Base-by-base conservation (phyloP, 768 basidiomycete genomes). In the Lactarius psammicola region DNA sequence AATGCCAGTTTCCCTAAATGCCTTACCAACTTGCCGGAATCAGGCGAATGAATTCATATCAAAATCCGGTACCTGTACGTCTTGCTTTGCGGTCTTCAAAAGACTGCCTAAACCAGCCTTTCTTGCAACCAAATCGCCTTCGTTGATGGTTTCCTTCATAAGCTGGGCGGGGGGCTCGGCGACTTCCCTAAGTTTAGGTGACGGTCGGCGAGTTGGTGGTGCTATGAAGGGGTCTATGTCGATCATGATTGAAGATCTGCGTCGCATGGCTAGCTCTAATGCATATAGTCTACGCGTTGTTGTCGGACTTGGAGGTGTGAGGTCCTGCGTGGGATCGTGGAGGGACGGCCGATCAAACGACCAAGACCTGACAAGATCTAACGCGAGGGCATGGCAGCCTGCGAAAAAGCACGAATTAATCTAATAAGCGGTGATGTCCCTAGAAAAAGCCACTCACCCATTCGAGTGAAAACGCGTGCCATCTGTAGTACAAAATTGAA, bases 401-500 rank as follows among this genome's bases (percentile, higher is more conserved):
- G 74, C 13, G 61, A 55, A 46, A 23, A 40, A 20, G 60, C n/a
- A 61, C 17, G 36, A 28, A 56, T 62, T 6, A 31, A 53, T 51
- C 64, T 59, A 53, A 44, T n/a, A 60, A 5, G 44, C 28, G 2
- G 31, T 13, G 6, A 56, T 49, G n/a, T 36, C 28, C 60, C 28
- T 38, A 53, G 20, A 28, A 51, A 26, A 5, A 57, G 34, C 11
- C 0, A 74, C 88, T 46, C 69, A 93, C 96, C 97, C 94, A 98
- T 96, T 65, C 93, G 81, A 72, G 91, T 94, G 71, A 98, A 95
- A 9, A 96, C 91, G 33, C 94, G 85, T 0, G 95, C 92, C 71
- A 94, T 94, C 77, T 98, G 95, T 33, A 95, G 79, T 11, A 99
- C 93, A 74, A 98, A 98, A 73, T 92, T 95, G 77, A 95, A 98